A percentile compares a stretch with the other conserved stretches of the same genome.
Conservation (phyloP, 768 basidiomycete genomes). For the Boletus tomentosulus region DNA sequence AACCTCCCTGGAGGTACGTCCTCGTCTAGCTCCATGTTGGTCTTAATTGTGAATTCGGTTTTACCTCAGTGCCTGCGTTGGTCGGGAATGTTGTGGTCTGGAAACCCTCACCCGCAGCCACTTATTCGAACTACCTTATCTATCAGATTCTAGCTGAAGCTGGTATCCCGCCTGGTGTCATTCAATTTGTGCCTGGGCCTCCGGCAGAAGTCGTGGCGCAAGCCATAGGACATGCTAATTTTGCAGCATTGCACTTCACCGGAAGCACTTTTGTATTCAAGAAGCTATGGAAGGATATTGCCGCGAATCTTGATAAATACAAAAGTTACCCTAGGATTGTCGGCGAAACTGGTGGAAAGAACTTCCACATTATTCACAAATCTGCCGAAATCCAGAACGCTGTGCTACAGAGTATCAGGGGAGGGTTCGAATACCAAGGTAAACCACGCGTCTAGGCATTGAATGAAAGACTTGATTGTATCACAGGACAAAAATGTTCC, state of each 20-base stretch:
- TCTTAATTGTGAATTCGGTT: not conserved
- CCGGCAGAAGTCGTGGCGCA: slow-evolving; percentile 82
- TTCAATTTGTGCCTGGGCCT: slow-evolving; percentile 94
- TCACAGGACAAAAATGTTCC: slow-evolving; percentile 89
- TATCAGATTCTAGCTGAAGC: slow-evolving; percentile 92
- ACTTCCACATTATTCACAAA: slow-evolving; percentile 91
- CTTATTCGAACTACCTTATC: slow-evolving; percentile 91
- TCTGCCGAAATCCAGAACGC: slow-evolving; percentile 86
- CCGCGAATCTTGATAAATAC: slow-evolving; percentile 82
- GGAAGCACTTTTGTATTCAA: slow-evolving; percentile 94
- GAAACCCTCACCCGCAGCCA: slow-evolving; percentile 96
- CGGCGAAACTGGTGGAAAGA: slow-evolving; percentile 98
- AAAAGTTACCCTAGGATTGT: slow-evolving; percentile 90
- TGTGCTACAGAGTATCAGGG: slow-evolving; percentile 83
- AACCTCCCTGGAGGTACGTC: slow-evolving; percentile 75
- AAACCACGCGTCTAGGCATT: slow-evolving; percentile 6
- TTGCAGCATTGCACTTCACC: slow-evolving; percentile 93
- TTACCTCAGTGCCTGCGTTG: slow-evolving; percentile 69
- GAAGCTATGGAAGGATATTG: slow-evolving; percentile 95
- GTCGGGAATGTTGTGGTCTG: slow-evolving; percentile 94
- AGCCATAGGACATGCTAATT: slow-evolving; percentile 71
- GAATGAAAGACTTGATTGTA: not conserved
- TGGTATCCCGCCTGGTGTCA: slow-evolving; percentile 89
- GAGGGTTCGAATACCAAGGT: slow-evolving; percentile 96
- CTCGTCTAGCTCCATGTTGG: not conserved